phyloP scores from a whole-genome alignment of 345 rosid species.

The Populus alba region DNA sequence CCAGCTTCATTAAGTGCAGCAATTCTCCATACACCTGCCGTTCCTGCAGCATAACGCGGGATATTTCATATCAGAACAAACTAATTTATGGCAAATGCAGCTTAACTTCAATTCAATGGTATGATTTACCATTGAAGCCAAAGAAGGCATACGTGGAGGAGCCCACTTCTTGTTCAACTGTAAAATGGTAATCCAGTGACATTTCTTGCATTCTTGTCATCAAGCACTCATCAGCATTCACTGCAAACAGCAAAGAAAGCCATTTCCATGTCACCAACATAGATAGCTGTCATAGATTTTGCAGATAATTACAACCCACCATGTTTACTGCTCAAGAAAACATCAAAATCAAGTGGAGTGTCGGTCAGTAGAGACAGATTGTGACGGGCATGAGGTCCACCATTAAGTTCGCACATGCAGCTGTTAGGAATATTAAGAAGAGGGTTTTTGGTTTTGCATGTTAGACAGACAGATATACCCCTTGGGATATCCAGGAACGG shows the following conservation, averaged over 20 bases:
- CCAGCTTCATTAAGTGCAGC: constrained; percentile 89
- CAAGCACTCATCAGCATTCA: constrained; percentile 87
- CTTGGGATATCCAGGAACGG: constrained; percentile 26
- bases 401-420: constrained; percentile 47
- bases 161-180: constrained; percentile 96
- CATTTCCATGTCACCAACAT: constrained; percentile 20
- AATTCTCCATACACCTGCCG: constrained; percentile 96
- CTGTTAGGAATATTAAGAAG: constrained; percentile 22
- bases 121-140: constrained; percentile 74
- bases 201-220: constrained; percentile 99
- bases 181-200: constrained; percentile 93
- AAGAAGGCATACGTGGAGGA: constrained; percentile 91
- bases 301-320: not conserved
- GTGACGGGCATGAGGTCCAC: constrained; percentile 36
- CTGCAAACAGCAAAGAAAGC: constrained; percentile 36
- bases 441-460: not conserved
- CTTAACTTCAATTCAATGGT: not conserved
- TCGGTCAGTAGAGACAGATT: constrained; percentile 32
- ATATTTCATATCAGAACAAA: too few relatives aligned
- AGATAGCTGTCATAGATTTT: constrained; percentile 32
- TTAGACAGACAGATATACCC: constrained; percentile 19
- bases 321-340: not conserved
- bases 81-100: too few relatives aligned
- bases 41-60: constrained; percentile 43
- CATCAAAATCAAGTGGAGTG: constrained; percentile 11